phyloP scores from a whole-genome alignment of 495 filamentous ascomycete species.

The Mytilinidion resinicola region DNA sequence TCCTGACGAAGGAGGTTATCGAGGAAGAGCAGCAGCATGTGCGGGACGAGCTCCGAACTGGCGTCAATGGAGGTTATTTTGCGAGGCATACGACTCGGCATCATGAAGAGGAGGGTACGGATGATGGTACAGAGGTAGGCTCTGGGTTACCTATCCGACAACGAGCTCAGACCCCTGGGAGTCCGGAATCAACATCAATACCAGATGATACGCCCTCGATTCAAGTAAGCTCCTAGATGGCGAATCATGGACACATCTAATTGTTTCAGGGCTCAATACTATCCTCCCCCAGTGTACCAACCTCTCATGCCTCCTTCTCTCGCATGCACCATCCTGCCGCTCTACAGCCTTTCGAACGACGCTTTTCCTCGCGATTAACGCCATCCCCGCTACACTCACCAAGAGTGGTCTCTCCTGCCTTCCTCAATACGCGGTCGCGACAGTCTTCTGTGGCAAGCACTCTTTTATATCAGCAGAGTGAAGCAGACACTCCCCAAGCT shows the following conservation, averaged over 20 bases:
- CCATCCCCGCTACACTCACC: conserved; percentile 54
- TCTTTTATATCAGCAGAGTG: conserved; percentile 46
- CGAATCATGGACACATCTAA: neutral
- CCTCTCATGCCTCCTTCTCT: conserved; percentile 43
- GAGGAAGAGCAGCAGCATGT: conserved; percentile 14
- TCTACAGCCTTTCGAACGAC: conserved; percentile 85
- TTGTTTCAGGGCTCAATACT: conserved; percentile 63
- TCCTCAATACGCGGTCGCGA: conserved; percentile 67
- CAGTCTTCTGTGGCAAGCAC: conserved; percentile 59
- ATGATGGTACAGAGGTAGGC: conserved; percentile 6
- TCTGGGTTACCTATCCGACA: conserved; percentile 3
- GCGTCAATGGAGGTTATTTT: conserved; percentile 19
- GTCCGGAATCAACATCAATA: conserved; percentile 51
- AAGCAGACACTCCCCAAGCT: conserved; percentile 56
- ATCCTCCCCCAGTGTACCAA: conserved; percentile 62
- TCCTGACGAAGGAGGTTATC: neutral
- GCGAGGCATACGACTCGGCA: conserved; percentile 5
- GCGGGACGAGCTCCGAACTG: conserved; percentile 4
- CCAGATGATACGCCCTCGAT: conserved; percentile 88
- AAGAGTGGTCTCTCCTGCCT: conserved; percentile 71
- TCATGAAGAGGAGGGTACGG: neutral
- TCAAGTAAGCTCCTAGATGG: conserved; percentile 50
- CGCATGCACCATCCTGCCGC: conserved; percentile 63
- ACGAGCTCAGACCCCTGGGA: conserved; percentile 2
- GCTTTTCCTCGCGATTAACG: conserved; percentile 81